Evolutionary conservation across 805 yeast genomes (phyloP).

Genomic region (Cyberlindnera mrakii): DNA sequence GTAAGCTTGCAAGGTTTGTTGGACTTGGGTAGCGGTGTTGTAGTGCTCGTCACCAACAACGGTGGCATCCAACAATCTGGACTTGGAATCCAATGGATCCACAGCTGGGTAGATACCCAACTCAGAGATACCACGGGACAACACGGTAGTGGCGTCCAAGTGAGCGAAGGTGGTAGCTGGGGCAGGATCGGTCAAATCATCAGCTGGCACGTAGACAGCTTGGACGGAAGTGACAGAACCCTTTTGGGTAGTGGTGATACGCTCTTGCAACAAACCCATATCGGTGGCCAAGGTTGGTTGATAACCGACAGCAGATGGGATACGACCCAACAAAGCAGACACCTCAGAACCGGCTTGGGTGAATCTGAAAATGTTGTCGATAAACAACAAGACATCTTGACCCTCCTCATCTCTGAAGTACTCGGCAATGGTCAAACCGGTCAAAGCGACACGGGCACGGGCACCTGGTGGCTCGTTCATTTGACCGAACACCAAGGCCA

Average conservation of each 20-base stretch:
- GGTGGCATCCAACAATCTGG: constrained; percentile 94
- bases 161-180: constrained; percentile 99
- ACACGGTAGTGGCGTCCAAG: constrained; percentile 99
- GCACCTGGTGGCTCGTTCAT: constrained; percentile 99
- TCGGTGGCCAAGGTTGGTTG: constrained; percentile 99
- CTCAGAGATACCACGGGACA: constrained; percentile 99
- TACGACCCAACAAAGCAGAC: constrained; percentile 99
- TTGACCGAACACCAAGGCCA: constrained; percentile 98
- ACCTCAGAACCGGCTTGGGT: constrained; percentile 99
- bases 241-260: constrained; percentile 99
- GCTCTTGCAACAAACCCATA: constrained; percentile 99
- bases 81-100: constrained; percentile 99
- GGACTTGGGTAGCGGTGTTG: constrained; percentile 89
- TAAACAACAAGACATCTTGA: constrained; percentile 98
- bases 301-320: constrained; percentile 99
- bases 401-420: constrained; percentile 99
- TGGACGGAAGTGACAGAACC: constrained; percentile 99
- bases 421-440: constrained; percentile 99
- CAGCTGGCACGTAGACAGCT: constrained; percentile 99
- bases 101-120: constrained; percentile 99
- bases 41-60: constrained; percentile 99
- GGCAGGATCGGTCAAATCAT: constrained; percentile 99
- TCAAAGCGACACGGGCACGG: constrained; percentile 99
- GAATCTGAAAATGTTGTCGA: constrained; percentile 99
- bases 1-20: constrained; percentile 98